phyloP scores from a whole-genome alignment of 345 rosid genomes.

The Syzygium grande region DNA sequence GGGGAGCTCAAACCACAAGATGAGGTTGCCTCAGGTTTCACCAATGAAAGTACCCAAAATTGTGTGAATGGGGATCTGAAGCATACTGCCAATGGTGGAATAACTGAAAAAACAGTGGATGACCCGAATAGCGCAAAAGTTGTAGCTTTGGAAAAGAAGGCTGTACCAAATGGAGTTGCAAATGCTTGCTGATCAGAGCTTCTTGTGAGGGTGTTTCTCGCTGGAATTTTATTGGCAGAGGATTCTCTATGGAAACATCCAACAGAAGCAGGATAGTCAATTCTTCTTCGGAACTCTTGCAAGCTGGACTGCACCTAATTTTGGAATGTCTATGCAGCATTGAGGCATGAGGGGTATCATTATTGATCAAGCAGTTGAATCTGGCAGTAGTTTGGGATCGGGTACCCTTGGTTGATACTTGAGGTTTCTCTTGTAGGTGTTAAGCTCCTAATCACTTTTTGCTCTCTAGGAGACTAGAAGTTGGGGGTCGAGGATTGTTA shows the following conservation, averaged over 20 bases:
- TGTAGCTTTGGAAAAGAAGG: background rate
- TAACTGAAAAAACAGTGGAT: background rate
- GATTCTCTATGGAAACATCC: background rate
- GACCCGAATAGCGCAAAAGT: background rate
- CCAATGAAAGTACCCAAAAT: background rate
- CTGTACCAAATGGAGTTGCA: conserved; percentile 7
- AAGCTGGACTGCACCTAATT: background rate
- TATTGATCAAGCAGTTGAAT: background rate
- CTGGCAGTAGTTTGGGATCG: background rate
- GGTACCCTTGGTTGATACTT: background rate
- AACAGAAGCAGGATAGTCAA: background rate
- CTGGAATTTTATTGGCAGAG: background rate
- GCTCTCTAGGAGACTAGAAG: background rate
- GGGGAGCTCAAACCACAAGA: conserved; percentile 4
- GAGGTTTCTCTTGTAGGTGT: background rate
- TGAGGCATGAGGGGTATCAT: background rate
- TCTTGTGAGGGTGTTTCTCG: background rate
- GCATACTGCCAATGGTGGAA: background rate
- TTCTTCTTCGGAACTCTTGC: background rate
- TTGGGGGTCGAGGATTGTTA: background rate
- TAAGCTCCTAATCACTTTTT: background rate
- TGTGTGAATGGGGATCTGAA: conserved; percentile 1
- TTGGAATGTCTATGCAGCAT: background rate
- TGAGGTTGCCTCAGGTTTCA: background rate
- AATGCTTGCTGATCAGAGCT: conserved; percentile 6